Conservation (phyloP, 1,139 yeast genomes). For the Hansenula sp. region DNA sequence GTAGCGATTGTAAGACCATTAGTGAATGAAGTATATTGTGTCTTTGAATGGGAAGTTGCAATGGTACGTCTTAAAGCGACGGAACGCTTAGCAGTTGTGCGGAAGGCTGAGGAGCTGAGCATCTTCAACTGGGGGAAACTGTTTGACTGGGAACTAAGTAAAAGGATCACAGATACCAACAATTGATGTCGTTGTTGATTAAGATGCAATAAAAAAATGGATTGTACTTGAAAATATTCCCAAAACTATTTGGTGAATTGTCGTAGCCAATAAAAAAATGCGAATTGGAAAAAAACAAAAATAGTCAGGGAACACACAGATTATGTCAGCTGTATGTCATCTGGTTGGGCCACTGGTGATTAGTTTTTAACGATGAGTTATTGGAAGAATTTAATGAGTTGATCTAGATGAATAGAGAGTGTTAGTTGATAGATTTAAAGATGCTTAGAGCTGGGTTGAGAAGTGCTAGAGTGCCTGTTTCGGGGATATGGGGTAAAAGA, state of each 20-base stretch:
- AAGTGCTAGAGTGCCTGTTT: too few relatives aligned
- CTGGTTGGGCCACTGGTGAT: background rate
- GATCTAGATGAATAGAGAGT: too few relatives aligned
- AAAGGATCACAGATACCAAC: background rate
- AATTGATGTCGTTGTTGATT: background rate
- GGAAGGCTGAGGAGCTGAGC: constrained; percentile 20
- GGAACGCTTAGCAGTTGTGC: constrained; percentile 16
- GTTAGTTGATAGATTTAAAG: too few relatives aligned
- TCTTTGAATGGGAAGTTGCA: constrained; percentile 54
- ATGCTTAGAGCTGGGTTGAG: too few relatives aligned
- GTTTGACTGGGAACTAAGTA: background rate
- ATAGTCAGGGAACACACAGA: background rate
- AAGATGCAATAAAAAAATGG: background rate
- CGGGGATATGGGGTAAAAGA: constrained; percentile 1
- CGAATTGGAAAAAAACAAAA: constrained; percentile 16
- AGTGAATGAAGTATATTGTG: constrained; percentile 65
- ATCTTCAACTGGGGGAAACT: constrained; percentile 9
- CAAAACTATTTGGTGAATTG: constrained; percentile 1
- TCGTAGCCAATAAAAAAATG: constrained; percentile 20
- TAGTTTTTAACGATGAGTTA: background rate
- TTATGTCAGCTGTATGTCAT: background rate
- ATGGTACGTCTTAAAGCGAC: constrained; percentile 30
- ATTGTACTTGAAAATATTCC: constrained; percentile 1
- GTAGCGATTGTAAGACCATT: constrained; percentile 74
- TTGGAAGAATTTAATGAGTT: too few relatives aligned